Percentiles rank a stretch among this genome's conserved stretches.
Evolutionary conservation across 495 filamentous ascomycete genomes (phyloP).

Genomic region (Penicillium pancosmium): DNA sequence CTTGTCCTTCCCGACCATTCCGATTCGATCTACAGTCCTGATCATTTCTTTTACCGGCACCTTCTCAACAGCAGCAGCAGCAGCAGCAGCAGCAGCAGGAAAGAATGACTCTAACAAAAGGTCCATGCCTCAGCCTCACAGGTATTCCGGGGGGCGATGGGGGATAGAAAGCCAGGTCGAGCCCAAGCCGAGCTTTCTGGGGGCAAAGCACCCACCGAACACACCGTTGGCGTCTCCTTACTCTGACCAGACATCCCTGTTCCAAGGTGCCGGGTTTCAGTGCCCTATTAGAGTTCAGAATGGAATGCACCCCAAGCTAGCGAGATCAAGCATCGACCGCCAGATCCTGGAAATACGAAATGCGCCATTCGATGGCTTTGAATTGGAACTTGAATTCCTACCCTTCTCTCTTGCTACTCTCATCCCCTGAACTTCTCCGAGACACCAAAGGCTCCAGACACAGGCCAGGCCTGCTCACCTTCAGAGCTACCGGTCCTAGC

Average conservation of each 20-base stretch:
- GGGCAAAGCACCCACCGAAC: background rate
- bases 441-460: constrained; percentile 1
- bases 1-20: background rate
- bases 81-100: background rate
- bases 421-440: background rate
- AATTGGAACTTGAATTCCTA: background rate
- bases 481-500: constrained; percentile 3
- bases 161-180: background rate
- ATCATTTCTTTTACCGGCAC: background rate
- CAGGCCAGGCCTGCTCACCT: constrained; percentile 12
- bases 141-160: background rate
- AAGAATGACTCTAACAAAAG: background rate
- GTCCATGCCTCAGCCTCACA: background rate
- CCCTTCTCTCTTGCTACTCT: background rate
- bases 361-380: background rate
- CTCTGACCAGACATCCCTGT: constrained; percentile 8
- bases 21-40: background rate
- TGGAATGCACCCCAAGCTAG: constrained; percentile 16
- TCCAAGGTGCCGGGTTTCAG: constrained; percentile 10
- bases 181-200: background rate
- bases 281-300: constrained; percentile 16
- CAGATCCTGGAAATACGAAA: constrained; percentile 1
- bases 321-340: constrained; percentile 2
- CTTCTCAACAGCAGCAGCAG: background rate
- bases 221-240: constrained; percentile 7